phyloP scores from a whole-genome alignment of 352 stramenopile genomes.

The Halophytophthora polymorphica region DNA sequence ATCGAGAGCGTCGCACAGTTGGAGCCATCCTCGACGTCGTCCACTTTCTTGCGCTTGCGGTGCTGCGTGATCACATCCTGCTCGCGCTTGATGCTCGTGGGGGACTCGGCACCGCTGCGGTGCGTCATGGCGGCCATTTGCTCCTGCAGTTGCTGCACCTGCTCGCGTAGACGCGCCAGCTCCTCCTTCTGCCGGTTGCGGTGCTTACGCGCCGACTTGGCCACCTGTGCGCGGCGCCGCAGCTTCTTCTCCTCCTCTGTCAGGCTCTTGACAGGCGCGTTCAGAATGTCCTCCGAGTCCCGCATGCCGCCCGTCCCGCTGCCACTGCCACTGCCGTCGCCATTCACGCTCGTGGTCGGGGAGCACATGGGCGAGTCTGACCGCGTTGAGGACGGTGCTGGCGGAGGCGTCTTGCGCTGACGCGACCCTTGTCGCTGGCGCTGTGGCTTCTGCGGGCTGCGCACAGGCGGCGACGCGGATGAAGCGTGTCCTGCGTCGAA shows the following conservation, averaged over 20 bases:
- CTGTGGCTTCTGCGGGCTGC: conserved; percentile 3
- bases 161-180: conserved; percentile 59
- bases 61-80: conserved; percentile 61
- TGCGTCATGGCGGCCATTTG: conserved; percentile 73
- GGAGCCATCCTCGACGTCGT: conserved; percentile 27
- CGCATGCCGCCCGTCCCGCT: conserved; percentile 15
- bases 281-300: conserved; percentile 79
- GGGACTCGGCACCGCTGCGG: conserved; percentile 32
- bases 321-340: conserved; percentile 30
- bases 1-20: conserved; percentile 26
- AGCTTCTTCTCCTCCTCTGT: conserved; percentile 85
- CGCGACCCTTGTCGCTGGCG: not conserved
- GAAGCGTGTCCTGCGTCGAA: not conserved
- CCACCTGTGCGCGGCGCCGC: conserved; percentile 70
- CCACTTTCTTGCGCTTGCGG: conserved; percentile 73
- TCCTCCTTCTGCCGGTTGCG: conserved; percentile 82
- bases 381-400: conserved; percentile 16
- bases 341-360: conserved; percentile 37
- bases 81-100: conserved; percentile 42
- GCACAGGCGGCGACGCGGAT: conserved; percentile 7
- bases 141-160: conserved; percentile 74
- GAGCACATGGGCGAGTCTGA: conserved; percentile 42
- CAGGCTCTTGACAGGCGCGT: conserved; percentile 74
- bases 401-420: conserved; percentile 4
- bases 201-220: conserved; percentile 80